A percentile compares a stretch with the other conserved stretches of the same genome.
phyloP scores from a whole-genome alignment of 768 basidiomycete genomes.

The Xerocomellus amylosporus region DNA sequence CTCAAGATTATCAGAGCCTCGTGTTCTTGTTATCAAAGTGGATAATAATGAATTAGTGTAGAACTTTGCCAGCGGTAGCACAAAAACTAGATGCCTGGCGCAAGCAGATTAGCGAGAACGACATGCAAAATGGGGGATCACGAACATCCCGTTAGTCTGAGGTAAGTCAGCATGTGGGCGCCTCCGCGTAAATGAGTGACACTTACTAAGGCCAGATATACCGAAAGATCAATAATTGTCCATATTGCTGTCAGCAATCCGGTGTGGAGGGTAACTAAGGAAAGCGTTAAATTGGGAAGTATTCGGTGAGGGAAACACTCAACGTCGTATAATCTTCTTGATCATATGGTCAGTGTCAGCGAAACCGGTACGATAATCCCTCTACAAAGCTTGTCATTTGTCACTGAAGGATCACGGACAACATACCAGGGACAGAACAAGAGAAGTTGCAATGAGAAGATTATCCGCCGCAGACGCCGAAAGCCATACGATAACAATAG shows the following conservation, averaged over 20 bases:
- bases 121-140: neutral
- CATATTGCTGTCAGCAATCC: slow-evolving; percentile 39
- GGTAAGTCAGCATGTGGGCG: slow-evolving; percentile 1
- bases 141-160: slow-evolving; percentile 24
- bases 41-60: slow-evolving; percentile 38
- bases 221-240: slow-evolving; percentile 32
- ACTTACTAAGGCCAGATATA: slow-evolving; percentile 27
- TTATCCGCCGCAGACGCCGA: slow-evolving; percentile 44
- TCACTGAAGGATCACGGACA: neutral
- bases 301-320: neutral
- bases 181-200: neutral
- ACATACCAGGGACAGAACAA: slow-evolving; percentile 44
- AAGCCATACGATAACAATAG: slow-evolving; percentile 42
- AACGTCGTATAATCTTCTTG: slow-evolving; percentile 36
- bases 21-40: slow-evolving; percentile 31
- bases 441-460: slow-evolving; percentile 42
- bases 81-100: slow-evolving; percentile 30
- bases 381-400: slow-evolving; percentile 26
- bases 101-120: neutral
- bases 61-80: slow-evolving; percentile 33
- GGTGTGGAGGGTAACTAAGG: slow-evolving; percentile 40
- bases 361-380: slow-evolving; percentile 35
- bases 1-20: slow-evolving; percentile 14
- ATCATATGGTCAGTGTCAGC: slow-evolving; percentile 37
- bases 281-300: neutral